phyloP scores from a whole-genome alignment of 495 filamentous ascomycete genomes.

The Penicillium waksmanii region DNA sequence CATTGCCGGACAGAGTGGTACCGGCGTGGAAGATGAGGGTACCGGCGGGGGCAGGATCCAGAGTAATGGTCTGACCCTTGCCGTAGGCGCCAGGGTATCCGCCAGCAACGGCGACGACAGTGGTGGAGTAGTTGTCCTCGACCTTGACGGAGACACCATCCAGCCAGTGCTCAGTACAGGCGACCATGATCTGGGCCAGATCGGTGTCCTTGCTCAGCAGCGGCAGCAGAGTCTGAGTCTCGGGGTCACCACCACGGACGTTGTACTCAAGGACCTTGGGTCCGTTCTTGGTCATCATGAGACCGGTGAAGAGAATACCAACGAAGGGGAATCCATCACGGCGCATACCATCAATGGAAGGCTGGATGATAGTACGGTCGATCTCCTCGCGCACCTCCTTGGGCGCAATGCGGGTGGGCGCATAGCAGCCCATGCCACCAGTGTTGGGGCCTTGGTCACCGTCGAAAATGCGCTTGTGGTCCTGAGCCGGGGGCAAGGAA shows the following conservation, averaged over 20 bases:
- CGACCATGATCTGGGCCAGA: conserved; percentile 87
- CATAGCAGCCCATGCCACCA: conserved; percentile 98
- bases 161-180: conserved; percentile 77
- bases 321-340: conserved; percentile 77
- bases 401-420: conserved; percentile 82
- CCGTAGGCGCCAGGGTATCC: conserved; percentile 93
- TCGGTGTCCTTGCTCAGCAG: conserved; percentile 80
- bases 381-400: conserved; percentile 74
- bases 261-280: conserved; percentile 96
- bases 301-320: conserved; percentile 89
- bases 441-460: conserved; percentile 93
- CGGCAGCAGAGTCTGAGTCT: conserved; percentile 90
- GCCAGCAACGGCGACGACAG: conserved; percentile 89
- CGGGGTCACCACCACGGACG: conserved; percentile 93
- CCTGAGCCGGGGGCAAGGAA: conserved; percentile 89
- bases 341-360: conserved; percentile 87
- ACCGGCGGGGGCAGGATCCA: conserved; percentile 51
- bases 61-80: conserved; percentile 76
- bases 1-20: conserved; percentile 64
- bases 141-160: conserved; percentile 70
- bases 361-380: conserved; percentile 81
- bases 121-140: conserved; percentile 72
- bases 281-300: conserved; percentile 91
- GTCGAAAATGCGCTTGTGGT: conserved; percentile 94
- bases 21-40: conserved; percentile 92